Evolutionary conservation across 2,329 filamentous ascomycete genomes (phyloP), one percentile per base, ranked within the genome.

Genomic region (Cordyceps militaris): DNA sequence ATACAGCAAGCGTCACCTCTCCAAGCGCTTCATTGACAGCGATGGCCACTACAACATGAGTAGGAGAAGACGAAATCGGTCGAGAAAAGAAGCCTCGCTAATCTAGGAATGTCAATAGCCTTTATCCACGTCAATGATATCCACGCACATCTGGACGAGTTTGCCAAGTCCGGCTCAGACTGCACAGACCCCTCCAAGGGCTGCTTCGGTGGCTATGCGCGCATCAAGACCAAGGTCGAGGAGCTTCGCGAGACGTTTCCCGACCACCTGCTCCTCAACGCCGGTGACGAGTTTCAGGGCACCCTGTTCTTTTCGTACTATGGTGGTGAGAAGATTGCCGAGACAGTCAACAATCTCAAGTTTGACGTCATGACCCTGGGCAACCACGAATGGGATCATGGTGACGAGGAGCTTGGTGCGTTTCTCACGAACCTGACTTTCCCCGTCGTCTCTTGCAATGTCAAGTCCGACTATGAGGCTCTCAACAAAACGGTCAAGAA

Each of bases 91-190:
- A 5, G 23, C 21, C 32, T 3, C 24, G 14, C 40, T 57, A 52
- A 28, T 24, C 10, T 6, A 16, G 16, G 21, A n/a, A 47, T 6
- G 8, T 26, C 9, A 7, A 4, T 56, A 76, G 74, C 83, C 7
- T 86, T 87, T 72, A 86, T 86, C 71, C 85, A 87, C 67, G 77
- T 87, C 74, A 87, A 87, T 65, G 84, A 87, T 66, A 82, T 87
- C 14, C 85, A 87, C 66, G 79, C 85, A 14, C 85, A 87, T 66
- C 73, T 87, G 19, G 84, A 87, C 66, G 71, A 87, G 68, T 87
- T 82, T 69, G 74, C 78, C 28, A 76, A 78, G 14, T 81, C 81
- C 0, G 84, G 84, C 56, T 80, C 81, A 11, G 83, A 86, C 70
- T 87, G 84, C 72, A 79, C 76, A 0, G 70, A 76, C 26, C 78